Evolutionary conservation across 1,284 basidiomycete species (phyloP), one percentile per base, ranked within the genome.

Genomic region (Melampsora americana): DNA sequence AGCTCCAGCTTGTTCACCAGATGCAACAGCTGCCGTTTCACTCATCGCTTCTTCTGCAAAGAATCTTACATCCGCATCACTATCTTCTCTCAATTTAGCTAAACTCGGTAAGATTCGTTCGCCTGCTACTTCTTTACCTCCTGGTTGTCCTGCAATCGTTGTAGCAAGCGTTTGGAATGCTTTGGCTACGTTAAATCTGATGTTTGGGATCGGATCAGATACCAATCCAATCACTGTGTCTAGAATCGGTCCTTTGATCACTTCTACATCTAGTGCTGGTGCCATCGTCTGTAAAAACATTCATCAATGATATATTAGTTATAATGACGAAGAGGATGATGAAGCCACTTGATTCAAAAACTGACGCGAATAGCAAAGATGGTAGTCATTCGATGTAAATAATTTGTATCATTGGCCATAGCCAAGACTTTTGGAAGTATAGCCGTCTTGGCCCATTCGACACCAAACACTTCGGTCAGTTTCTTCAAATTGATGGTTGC

Each of bases 141-240:
- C 92, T 2, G 89, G 84, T 42, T 85, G 84, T 39, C 86, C 86
- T 32, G 83, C 88, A 78, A 93, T 90, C 0, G 91, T 89, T 23
- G 85, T 85, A 0, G 92, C 91, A 71, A 97, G 86, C 32, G 79
- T 80, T 85, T 97, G 93, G 79, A 96, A 86, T 23, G 92, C 90
- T 84, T 98, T 98, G 62, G 95, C 92, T 44, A 98, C 94, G 83
- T 99, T 99, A 88, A 99, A 99, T 60, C 96, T 91, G 83, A 99
- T 99, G 85, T 99, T 99, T 76, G 96, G 96, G 81, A 99, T 99
- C 11, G 93, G 90, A 83, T 99, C 96, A 71, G 87, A 86, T 26
- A 92, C 90, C 73, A 99, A 88, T 78, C 90, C 87, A 74, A 96
- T 85, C 75, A 99, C 87, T 35, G 92, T 90, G 65, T 90, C 90